These are phyloP conservation scores for Neurospora sp. DNA, from an alignment of 2,329 filamentous ascomycete genomes.

Conservation along the genomic window DNA sequence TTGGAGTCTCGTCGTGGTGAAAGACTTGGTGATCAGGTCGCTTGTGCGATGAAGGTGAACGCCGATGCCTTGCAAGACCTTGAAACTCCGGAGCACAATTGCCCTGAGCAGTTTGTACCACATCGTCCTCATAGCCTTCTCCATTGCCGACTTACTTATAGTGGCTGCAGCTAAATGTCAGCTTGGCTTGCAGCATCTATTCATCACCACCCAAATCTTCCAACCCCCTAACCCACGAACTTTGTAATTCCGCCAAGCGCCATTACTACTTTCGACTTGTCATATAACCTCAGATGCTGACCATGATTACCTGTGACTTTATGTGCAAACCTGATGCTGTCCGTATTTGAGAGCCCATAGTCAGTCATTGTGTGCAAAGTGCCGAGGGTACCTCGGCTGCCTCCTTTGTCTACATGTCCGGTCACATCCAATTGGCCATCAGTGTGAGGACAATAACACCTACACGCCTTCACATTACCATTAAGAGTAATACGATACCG, in stretches of 20 bases:
- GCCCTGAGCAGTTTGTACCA: neutral
- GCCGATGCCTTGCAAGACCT: neutral
- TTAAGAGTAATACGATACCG: too few species aligned
- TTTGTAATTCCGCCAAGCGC: neutral
- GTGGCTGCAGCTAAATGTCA: neutral
- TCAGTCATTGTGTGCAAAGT: neutral
- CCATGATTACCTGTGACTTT: neutral
- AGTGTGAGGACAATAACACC: too few species aligned
- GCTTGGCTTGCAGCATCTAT: neutral
- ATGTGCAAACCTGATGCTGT: neutral
- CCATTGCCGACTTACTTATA: neutral
- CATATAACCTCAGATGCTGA: neutral
- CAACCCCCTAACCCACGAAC: neutral
- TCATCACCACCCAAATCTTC: neutral
- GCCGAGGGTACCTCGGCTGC: neutral
- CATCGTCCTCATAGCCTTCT: neutral
- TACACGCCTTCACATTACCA: neutral
- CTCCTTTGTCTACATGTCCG: neutral
- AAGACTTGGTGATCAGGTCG: too few species aligned
- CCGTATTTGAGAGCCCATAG: neutral
- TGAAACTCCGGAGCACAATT: too few species aligned
- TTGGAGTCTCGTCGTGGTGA: too few species aligned
- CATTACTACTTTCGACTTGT: neutral
- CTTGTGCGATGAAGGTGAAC: neutral
- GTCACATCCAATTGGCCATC: too few species aligned